phyloP scores from a whole-genome alignment of 2,329 filamentous ascomycete genomes.

The Colletotrichum sp. region DNA sequence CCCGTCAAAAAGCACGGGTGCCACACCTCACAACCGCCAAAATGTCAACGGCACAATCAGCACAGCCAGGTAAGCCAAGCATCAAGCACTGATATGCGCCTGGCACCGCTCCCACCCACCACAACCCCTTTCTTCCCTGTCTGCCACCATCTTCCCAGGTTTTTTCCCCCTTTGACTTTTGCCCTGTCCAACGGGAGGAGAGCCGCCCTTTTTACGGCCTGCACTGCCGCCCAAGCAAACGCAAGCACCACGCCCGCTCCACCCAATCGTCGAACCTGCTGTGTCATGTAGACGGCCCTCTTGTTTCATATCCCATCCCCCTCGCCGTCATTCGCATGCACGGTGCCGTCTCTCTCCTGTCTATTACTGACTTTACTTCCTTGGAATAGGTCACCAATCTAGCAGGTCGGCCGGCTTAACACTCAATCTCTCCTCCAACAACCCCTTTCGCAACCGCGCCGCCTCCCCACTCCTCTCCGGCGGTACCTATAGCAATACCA shows the following conservation, averaged over 20 bases:
- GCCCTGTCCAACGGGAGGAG: conserved; percentile 20
- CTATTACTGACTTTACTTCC: conserved; percentile 20
- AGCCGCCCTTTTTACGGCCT: conserved; percentile 19
- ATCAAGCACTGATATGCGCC: conserved; percentile 13
- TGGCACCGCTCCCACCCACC: conserved; percentile 12
- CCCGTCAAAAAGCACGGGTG: neutral
- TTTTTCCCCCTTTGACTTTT: conserved; percentile 18
- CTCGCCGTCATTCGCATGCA: conserved; percentile 48
- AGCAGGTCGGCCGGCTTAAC: conserved; percentile 56
- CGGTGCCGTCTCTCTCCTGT: conserved; percentile 32
- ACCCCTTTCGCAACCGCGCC: conserved; percentile 79
- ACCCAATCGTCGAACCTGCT: conserved; percentile 42
- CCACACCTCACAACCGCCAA: conserved; percentile 18
- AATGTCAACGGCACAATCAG: conserved; percentile 24
- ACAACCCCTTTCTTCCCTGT: conserved; percentile 18
- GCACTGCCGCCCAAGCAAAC: conserved; percentile 22
- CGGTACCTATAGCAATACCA: conserved; percentile 34
- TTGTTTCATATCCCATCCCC: conserved; percentile 50
- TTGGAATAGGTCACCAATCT: conserved; percentile 40
- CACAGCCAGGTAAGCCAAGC: conserved; percentile 27
- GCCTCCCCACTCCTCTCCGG: conserved; percentile 56
- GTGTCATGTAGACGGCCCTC: conserved; percentile 52
- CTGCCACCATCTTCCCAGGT: conserved; percentile 22
- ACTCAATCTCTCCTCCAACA: conserved; percentile 79
- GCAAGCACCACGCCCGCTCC: conserved; percentile 31